These are phyloP conservation scores for Yamadazyma atlantica DNA, from an alignment of 1,139 yeast species.

Conservation along the genomic window DNA sequence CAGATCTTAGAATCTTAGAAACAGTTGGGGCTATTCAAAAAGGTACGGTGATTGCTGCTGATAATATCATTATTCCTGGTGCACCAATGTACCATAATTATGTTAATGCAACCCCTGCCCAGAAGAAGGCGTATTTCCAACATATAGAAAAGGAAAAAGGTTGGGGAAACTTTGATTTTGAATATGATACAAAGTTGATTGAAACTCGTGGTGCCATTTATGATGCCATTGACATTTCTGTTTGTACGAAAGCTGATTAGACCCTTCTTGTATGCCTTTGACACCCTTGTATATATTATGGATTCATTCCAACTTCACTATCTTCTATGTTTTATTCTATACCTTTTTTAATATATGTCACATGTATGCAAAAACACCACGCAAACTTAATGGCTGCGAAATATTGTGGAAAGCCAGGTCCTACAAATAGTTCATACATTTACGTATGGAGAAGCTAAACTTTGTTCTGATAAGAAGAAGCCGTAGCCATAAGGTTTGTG, in stretches of 20 bases:
- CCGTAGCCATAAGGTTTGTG: too few species aligned
- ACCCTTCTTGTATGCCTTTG: too few species aligned
- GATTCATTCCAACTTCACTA: too few species aligned
- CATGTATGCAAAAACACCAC: too few species aligned
- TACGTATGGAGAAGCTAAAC: too few species aligned
- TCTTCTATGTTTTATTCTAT: too few species aligned
- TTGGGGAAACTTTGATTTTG: background rate
- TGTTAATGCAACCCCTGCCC: background rate
- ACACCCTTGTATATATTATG: background rate
- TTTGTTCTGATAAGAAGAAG: too few species aligned
- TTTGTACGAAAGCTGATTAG: background rate
- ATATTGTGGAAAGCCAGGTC: too few species aligned
- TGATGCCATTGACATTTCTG: background rate
- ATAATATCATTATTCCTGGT: slow-evolving; percentile 36
- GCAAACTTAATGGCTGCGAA: too few species aligned
- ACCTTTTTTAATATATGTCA: too few species aligned
- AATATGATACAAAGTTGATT: background rate
- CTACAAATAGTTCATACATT: too few species aligned
- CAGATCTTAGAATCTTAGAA: slow-evolving; percentile 45
- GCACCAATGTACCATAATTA: slow-evolving; percentile 42
- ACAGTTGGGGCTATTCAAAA: slow-evolving; percentile 37
- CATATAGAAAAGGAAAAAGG: background rate
- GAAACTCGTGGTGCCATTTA: background rate
- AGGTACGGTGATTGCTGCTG: slow-evolving; percentile 42
- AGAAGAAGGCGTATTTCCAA: too few species aligned